phyloP scores from a whole-genome alignment of 768 basidiomycete genomes.

The Suillus brevipes region DNA sequence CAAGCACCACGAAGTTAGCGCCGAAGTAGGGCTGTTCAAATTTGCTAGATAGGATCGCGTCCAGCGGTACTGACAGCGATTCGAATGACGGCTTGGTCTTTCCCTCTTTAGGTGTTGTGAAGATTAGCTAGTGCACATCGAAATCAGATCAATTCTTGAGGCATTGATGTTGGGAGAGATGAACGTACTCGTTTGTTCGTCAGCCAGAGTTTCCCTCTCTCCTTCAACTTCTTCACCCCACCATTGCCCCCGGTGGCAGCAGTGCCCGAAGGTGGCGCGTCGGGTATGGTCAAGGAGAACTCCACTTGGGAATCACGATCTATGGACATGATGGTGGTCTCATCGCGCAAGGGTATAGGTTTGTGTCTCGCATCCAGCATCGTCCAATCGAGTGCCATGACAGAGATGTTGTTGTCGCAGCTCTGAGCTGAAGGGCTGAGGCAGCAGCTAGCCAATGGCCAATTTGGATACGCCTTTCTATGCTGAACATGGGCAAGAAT shows the following conservation, averaged over 20 bases:
- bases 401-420: conserved; percentile 3
- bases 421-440: not conserved
- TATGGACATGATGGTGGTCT: conserved; percentile 56
- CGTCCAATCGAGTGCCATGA: conserved; percentile 80
- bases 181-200: conserved; percentile 71
- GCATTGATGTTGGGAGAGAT: not conserved
- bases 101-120: conserved; percentile 41
- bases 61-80: conserved; percentile 57
- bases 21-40: conserved; percentile 79
- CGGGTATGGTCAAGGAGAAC: conserved; percentile 56
- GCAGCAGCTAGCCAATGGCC: not conserved
- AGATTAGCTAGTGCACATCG: conserved; percentile 54
- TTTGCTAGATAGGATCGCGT: conserved; percentile 62
- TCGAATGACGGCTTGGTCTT: conserved; percentile 33
- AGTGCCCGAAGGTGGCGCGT: conserved; percentile 44
- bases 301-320: conserved; percentile 53
- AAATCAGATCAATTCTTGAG: conserved; percentile 11
- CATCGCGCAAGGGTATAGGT: conserved; percentile 65
- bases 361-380: conserved; percentile 58
- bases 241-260: conserved; percentile 52
- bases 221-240: conserved; percentile 57
- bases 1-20: conserved; percentile 64
- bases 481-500: not conserved
- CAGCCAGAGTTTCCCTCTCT: conserved; percentile 57
- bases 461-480: not conserved